Conservation (phyloP, 2,329 filamentous ascomycete species). For the Alternaria longipes region DNA sequence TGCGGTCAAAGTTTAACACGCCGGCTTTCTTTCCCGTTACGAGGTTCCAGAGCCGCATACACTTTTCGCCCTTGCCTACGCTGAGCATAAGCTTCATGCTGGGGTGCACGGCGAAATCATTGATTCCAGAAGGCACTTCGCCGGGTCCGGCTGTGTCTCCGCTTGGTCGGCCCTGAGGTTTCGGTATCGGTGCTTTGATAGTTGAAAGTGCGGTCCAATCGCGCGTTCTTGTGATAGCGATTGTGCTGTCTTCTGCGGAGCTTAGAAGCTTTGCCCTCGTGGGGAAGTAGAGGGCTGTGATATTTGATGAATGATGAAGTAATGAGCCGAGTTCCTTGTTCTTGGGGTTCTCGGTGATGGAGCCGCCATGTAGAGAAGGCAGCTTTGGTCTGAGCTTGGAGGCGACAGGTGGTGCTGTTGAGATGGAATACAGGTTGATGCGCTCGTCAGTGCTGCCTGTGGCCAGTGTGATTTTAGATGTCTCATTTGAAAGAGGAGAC, state of each 20-base stretch:
- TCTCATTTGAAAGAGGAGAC: conserved; percentile 73
- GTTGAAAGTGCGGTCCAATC: conserved; percentile 89
- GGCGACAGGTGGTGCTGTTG: conserved; percentile 64
- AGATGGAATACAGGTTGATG: conserved; percentile 93
- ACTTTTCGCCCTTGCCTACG: conserved; percentile 87
- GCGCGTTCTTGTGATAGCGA: conserved; percentile 84
- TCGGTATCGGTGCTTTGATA: conserved; percentile 89
- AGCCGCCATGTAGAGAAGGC: conserved; percentile 73
- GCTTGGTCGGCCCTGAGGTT: conserved; percentile 79
- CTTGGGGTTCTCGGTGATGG: conserved; percentile 82
- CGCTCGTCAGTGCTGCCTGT: conserved; percentile 93
- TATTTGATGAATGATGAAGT: conserved; percentile 83
- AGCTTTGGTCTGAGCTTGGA: conserved; percentile 66
- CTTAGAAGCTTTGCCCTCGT: conserved; percentile 87
- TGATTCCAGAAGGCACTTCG: conserved; percentile 84
- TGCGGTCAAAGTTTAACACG: conserved; percentile 82
- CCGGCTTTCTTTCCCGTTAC: conserved; percentile 96
- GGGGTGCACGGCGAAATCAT: conserved; percentile 94
- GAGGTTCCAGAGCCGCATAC: conserved; percentile 94
- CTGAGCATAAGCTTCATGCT: conserved; percentile 97
- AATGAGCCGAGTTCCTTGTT: conserved; percentile 90
- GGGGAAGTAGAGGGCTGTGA: conserved; percentile 83
- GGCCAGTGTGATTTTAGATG: conserved; percentile 87
- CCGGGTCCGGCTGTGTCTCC: conserved; percentile 89
- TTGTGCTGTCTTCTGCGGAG: conserved; percentile 88